Base-by-base conservation (phyloP, 805 yeast genomes). In the Candida caryicola region DNA sequence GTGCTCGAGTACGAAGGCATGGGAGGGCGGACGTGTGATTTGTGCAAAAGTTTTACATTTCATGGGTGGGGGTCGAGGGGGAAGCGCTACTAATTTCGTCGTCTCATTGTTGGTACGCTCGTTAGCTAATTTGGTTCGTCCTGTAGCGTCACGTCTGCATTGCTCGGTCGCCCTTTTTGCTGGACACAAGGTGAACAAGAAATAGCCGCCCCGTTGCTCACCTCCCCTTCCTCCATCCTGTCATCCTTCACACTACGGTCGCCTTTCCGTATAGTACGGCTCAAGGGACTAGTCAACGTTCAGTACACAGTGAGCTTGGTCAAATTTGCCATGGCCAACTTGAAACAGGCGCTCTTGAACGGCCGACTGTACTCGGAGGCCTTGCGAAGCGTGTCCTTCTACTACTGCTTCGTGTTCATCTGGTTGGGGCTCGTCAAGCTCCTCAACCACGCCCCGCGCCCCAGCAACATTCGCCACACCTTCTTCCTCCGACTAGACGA, bases 401-500 rank as follows among this genome's bases (percentile, higher is more conserved):
- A 76, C 51, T 79, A 79, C 54, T 54, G 67, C 2, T 79, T 78
- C 0, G 71, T 80, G 2, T 59, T 75, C 25, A 46, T 70, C n/a
- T 80, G 85, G 85, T 59, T 80, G 29, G 37, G 57, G 23, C 69
- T 77, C n/a, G 80, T 80, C 60, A 73, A 78, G 52, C 69, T 79
- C 48, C 83, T 85, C 1, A 78, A 77, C 2, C 26, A 49, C 41
- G 76, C 77, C 27, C 85, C 88, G 6, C 66, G 62, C 18, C 63
- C 85, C 41, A 86, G 85, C 0, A 36, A 50, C 7, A 76, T 79
- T 45, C 70, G 72, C 49, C 76, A 74, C 30, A 64, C 71, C 37
- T 50, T 75, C 14, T 65, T 73, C 10, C 67, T 65, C 43, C 59
- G 66, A 36, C 47, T 60, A 46, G 87, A 67, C 59, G 49, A 50